Evolutionary conservation across 306 rosid genomes (phyloP).

Genomic region (Corylus avellana): DNA sequence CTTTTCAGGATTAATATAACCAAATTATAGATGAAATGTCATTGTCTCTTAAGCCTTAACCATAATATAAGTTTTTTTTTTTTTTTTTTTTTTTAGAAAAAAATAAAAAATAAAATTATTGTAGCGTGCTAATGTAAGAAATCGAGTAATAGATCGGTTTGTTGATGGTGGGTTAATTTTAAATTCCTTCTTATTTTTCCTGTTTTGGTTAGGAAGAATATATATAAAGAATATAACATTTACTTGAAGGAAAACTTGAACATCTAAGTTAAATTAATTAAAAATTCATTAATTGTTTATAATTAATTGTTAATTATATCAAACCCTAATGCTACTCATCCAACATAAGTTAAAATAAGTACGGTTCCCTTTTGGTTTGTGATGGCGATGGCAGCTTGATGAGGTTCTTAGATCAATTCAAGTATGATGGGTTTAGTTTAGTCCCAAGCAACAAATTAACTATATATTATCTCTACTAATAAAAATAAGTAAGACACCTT

Average conservation of each 20-base stretch:
- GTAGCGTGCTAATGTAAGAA: not conserved
- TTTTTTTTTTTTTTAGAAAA: too few relatives aligned
- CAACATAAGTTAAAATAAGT: not conserved
- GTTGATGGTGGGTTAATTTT: not conserved
- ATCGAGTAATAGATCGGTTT: not conserved
- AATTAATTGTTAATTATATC: not conserved
- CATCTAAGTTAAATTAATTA: too few relatives aligned
- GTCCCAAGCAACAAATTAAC: not conserved
- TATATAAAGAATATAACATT: not conserved
- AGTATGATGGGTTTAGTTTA: constrained; percentile 20
- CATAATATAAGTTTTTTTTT: constrained; percentile 13
- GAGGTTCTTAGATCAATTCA: not conserved
- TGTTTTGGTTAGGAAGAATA: not conserved
- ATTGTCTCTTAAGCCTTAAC: constrained; percentile 26
- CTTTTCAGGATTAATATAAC: constrained; percentile 4
- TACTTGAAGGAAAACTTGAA: not conserved
- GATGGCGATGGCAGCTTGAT: constrained; percentile 8
- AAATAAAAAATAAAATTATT: not conserved
- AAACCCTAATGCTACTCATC: not conserved
- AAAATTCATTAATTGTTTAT: too few relatives aligned
- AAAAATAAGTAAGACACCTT: not conserved
- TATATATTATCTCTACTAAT: not conserved
- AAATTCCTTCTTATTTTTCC: not conserved
- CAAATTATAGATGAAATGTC: constrained; percentile 51
- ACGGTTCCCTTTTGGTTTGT: constrained; percentile 17